Base-by-base conservation (phyloP, 345 rosid genomes). In the Erucastrum elatum region DNA sequence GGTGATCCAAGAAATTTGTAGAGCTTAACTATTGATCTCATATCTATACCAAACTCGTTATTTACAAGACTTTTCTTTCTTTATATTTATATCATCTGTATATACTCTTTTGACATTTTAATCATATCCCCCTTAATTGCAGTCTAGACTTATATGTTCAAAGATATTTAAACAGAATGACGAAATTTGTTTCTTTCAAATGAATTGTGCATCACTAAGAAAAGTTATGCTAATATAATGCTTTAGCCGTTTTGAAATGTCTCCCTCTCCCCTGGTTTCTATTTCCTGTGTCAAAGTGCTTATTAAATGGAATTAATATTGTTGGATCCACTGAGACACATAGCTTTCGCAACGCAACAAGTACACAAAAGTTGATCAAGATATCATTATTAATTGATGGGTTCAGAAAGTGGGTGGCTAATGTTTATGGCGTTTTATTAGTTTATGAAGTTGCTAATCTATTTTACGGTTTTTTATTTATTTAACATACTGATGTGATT, bases 11-110 rank as follows among this genome's bases (percentile, higher is more conserved):
- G 34, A 74, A 74, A 61, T 90, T 89, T 73, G 88, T 87, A 75
- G 90, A 90, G 82, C 86, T 91, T 21, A 21, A 21, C 21, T 6
- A 85, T 92, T 80, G 91, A 92, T 86, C 87, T 88, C 71, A 91
- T 94, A 29, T 29, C 30, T 71, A 91, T 31, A 85, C 92, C 15
- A 89, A 95, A 76, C 86, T 87, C 82, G 16, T 64, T 37, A 17
- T 15, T 7, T 35, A 34, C 91, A 91, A 49, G 17, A 25, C 86
- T 66, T 0, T 6, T 31, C 6, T 76, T 9, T 66, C 72, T 61
- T 82, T 29, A 29, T 27, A 27, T 21, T 89, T 89, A 35, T 96
- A 89, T 83, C 88, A 81, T 44, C 82, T 87, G 59, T 92, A 93
- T 66, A 90, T 88, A 62, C 69, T 66, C 29, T 55, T 91, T 66